Conservation (phyloP, 768 basidiomycete species). For the Amanita thiersii region DNA sequence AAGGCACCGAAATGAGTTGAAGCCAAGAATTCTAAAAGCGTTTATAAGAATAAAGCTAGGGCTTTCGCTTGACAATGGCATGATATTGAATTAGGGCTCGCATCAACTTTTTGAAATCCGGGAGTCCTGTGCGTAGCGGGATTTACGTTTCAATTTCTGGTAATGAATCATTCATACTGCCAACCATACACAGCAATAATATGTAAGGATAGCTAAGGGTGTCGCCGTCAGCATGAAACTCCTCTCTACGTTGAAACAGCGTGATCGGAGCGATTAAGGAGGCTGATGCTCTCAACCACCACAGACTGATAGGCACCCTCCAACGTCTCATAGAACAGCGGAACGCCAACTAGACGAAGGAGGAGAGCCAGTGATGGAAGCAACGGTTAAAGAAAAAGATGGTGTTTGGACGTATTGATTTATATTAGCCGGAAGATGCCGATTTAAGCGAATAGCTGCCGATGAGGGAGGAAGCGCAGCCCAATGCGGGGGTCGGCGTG, state of each 20-base stretch:
- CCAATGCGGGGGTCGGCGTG: neutral
- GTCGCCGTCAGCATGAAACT: conserved; percentile 85
- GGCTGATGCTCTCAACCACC: conserved; percentile 54
- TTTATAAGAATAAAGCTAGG: too few relatives aligned
- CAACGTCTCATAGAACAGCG: conserved; percentile 44
- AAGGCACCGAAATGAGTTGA: too few relatives aligned
- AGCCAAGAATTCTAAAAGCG: too few relatives aligned
- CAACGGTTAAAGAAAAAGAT: conserved; percentile 17
- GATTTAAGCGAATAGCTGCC: too few relatives aligned
- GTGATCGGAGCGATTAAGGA: conserved; percentile 83
- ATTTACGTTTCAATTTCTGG: too few relatives aligned
- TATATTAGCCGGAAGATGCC: conserved; percentile 13
- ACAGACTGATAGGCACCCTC: conserved; percentile 27
- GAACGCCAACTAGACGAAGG: conserved; percentile 37
- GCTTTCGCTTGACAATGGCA: too few relatives aligned
- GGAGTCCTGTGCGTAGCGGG: too few relatives aligned
- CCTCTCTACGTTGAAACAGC: conserved; percentile 56
- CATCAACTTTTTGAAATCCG: too few relatives aligned
- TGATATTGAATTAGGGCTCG: too few relatives aligned
- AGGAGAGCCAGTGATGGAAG: conserved; percentile 33
- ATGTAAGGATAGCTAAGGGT: conserved; percentile 17
- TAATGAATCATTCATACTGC: too few relatives aligned
- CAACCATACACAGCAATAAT: too few relatives aligned
- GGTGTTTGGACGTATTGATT: neutral
- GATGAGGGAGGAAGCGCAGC: neutral